Evolutionary conservation across 208 protist genomes (phyloP).

Genomic region (Trypanosomatidae sp.): DNA sequence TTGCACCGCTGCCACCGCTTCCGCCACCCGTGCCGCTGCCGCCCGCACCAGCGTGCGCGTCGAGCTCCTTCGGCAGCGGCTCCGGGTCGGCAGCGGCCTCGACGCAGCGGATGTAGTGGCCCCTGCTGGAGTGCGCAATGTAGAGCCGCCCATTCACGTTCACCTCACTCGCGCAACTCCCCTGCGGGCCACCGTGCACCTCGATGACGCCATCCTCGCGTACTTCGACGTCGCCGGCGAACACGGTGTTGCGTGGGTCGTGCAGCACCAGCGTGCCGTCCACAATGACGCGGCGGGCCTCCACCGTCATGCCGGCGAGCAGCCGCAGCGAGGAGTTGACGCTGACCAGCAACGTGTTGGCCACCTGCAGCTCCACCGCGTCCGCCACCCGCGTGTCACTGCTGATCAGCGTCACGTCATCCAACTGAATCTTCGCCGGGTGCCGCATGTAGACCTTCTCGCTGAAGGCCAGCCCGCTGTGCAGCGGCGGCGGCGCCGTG

Average conservation of each 20-base stretch:
- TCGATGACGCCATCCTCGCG: slow-evolving; percentile 27
- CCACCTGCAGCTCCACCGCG: slow-evolving; percentile 15
- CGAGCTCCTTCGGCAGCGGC: not conserved
- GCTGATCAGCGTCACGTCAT: slow-evolving; percentile 38
- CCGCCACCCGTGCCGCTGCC: not conserved
- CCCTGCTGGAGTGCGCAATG: not conserved
- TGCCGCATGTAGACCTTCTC: slow-evolving; percentile 41
- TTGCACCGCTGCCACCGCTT: no score
- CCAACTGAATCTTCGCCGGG: slow-evolving; percentile 29
- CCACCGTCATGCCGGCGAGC: slow-evolving; percentile 12
- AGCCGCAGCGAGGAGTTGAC: slow-evolving; percentile 16
- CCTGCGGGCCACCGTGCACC: slow-evolving; percentile 18
- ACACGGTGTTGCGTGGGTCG: slow-evolving; percentile 17
- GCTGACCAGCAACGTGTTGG: slow-evolving; percentile 13
- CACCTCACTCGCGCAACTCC: slow-evolving; percentile 17
- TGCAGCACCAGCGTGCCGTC: slow-evolving; percentile 24
- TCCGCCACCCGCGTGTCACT: slow-evolving; percentile 30
- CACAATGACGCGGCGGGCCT: slow-evolving; percentile 15
- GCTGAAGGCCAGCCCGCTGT: slow-evolving; percentile 37
- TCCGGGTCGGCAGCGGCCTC: not conserved
- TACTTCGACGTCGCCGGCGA: slow-evolving; percentile 32
- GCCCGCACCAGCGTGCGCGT: not conserved
- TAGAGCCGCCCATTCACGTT: slow-evolving; percentile 21
- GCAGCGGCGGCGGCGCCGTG: slow-evolving; percentile 6
- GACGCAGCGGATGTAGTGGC: slow-evolving; percentile 21